Conservation (phyloP, 208 protist genomes). For the Angomonas deanei region DNA sequence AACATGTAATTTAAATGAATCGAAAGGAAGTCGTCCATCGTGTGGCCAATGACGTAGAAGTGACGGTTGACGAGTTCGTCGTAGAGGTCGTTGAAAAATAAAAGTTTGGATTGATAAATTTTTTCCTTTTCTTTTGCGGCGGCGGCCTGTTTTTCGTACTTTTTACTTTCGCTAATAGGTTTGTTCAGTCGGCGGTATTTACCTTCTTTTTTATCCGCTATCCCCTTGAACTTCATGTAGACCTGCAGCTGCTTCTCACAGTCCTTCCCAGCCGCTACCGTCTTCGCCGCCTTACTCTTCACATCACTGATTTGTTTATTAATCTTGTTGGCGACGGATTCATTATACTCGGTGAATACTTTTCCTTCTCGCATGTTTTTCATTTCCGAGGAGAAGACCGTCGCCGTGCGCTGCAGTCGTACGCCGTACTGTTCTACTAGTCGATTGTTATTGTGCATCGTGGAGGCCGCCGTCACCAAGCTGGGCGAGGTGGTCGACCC, state of each 20-base stretch:
- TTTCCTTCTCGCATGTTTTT: constrained; percentile 24
- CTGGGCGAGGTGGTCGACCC: too few relatives aligned
- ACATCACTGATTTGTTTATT: constrained; percentile 27
- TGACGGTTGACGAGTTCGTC: constrained; percentile 32
- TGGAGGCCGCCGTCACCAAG: background rate
- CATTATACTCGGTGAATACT: constrained; percentile 25
- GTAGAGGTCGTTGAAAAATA: constrained; percentile 35
- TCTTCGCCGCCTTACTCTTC: constrained; percentile 17
- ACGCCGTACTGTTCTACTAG: constrained; percentile 19
- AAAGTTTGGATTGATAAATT: constrained; percentile 18
- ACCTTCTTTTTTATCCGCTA: constrained; percentile 34
- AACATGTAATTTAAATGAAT: constrained; percentile 27
- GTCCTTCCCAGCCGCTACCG: constrained; percentile 20
- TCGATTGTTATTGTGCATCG: constrained; percentile 7
- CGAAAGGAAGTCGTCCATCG: constrained; percentile 45
- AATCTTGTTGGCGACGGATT: constrained; percentile 17
- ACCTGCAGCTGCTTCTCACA: constrained; percentile 14
- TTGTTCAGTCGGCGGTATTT: constrained; percentile 39
- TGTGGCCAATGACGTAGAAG: constrained; percentile 28
- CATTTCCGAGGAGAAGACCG: constrained; percentile 30
- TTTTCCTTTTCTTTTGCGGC: constrained; percentile 17
- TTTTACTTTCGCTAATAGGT: constrained; percentile 40
- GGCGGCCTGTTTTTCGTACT: constrained; percentile 26
- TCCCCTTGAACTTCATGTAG: constrained; percentile 10
- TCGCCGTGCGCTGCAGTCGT: constrained; percentile 23